Conservation (phyloP, 2,329 filamentous ascomycete genomes). For the Xylariaceae sp. region DNA sequence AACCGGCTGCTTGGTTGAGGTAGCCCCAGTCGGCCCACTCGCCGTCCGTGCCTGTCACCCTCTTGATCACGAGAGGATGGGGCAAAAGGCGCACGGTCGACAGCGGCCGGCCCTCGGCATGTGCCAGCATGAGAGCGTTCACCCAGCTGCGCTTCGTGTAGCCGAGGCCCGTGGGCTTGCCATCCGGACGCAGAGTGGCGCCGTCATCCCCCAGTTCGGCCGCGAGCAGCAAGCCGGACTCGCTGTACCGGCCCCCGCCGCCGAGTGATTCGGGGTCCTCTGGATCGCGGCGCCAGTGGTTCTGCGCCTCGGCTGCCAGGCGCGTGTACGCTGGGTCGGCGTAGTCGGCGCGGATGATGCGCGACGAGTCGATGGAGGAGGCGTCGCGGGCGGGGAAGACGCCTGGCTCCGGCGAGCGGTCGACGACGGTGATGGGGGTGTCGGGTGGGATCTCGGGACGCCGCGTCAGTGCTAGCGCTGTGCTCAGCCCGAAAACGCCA, state of each 20-base stretch:
- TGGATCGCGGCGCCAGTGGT: slow-evolving; percentile 59
- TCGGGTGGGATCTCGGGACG: slow-evolving; percentile 49
- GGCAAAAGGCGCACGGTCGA: slow-evolving; percentile 42
- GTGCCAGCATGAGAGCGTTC: slow-evolving; percentile 52
- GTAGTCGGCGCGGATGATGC: slow-evolving; percentile 71
- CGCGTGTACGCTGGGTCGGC: slow-evolving; percentile 69
- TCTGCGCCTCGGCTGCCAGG: slow-evolving; percentile 66
- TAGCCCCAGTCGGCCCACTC: slow-evolving; percentile 63
- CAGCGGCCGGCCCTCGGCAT: slow-evolving; percentile 32
- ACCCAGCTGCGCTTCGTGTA: slow-evolving; percentile 57
- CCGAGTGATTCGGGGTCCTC: slow-evolving; percentile 48
- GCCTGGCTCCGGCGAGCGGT: slow-evolving; percentile 42
- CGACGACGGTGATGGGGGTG: slow-evolving; percentile 54
- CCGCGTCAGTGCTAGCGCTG: slow-evolving; percentile 62
- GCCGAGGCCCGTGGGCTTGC: slow-evolving; percentile 42
- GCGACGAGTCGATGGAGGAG: slow-evolving; percentile 57
- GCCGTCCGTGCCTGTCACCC: slow-evolving; percentile 42
- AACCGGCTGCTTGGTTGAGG: slow-evolving; percentile 68
- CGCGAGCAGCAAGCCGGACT: slow-evolving; percentile 63
- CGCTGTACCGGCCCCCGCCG: slow-evolving; percentile 60
- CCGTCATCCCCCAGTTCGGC: slow-evolving; percentile 37
- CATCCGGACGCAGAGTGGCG: slow-evolving; percentile 27
- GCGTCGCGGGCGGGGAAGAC: slow-evolving; percentile 57
- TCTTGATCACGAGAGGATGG: slow-evolving; percentile 38
- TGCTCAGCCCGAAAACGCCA: slow-evolving; percentile 42